These are phyloP conservation scores for Suillus brevipes DNA, from an alignment of 768 basidiomycete genomes.

Conservation along the genomic window DNA sequence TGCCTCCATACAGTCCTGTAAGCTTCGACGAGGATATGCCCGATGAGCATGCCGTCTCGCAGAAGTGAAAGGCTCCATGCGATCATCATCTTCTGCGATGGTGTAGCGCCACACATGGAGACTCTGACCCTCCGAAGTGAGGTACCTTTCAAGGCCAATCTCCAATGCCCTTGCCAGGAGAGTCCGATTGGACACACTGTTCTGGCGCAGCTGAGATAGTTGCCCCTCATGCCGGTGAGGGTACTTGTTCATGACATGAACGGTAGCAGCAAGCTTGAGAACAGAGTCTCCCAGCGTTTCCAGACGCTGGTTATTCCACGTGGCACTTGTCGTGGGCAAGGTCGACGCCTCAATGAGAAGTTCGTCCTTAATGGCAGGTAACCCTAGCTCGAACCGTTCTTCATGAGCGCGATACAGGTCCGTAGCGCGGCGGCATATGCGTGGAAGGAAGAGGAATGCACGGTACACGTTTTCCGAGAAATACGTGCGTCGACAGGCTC, in stretches of 20 bases:
- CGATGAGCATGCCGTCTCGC: conserved; percentile 39
- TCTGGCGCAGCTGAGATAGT: conserved; percentile 62
- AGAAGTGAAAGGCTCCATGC: conserved; percentile 29
- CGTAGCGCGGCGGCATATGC: conserved; percentile 64
- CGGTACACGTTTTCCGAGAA: conserved; percentile 51
- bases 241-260: conserved; percentile 75
- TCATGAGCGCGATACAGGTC: conserved; percentile 60
- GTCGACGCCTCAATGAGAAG: conserved; percentile 75
- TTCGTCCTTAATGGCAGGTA: conserved; percentile 59
- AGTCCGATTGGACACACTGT: conserved; percentile 68
- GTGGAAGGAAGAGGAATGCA: conserved; percentile 61
- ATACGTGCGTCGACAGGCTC: conserved; percentile 53
- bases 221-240: conserved; percentile 85
- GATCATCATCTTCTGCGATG: conserved; percentile 38
- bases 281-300: conserved; percentile 89
- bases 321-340: conserved; percentile 60
- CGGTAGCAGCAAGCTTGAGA: conserved; percentile 71
- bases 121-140: conserved; percentile 59
- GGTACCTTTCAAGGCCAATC: conserved; percentile 58
- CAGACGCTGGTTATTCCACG: conserved; percentile 80
- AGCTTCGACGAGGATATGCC: conserved; percentile 61
- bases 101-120: conserved; percentile 61
- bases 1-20: conserved; percentile 91
- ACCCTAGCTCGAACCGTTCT: conserved; percentile 52
- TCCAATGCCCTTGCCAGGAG: conserved; percentile 68